Percentiles rank a stretch among this genome's conserved stretches.
phyloP scores from a whole-genome alignment of 345 rosid species.

The Dimocarpus longan region DNA sequence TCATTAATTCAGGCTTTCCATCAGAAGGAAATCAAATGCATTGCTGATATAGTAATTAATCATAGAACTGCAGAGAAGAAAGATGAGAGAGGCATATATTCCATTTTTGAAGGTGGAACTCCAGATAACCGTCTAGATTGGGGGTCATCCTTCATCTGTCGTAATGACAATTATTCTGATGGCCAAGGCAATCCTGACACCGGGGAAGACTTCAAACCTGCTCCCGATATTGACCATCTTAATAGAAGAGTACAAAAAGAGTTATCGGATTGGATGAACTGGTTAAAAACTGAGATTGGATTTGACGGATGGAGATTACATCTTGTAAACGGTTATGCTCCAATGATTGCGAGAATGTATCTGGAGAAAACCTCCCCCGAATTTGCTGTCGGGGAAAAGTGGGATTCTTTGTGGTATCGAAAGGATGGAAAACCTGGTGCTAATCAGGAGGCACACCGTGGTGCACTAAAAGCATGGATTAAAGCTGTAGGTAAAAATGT shows the following conservation, averaged over 20 bases:
- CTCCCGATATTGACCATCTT: slow-evolving; percentile 90
- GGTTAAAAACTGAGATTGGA: slow-evolving; percentile 77
- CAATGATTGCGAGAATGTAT: slow-evolving; percentile 48
- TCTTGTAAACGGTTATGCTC: slow-evolving; percentile 66
- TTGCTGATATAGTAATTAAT: slow-evolving; percentile 88
- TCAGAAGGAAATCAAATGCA: slow-evolving; percentile 61
- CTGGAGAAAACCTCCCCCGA: slow-evolving; percentile 53
- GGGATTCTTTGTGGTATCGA: slow-evolving; percentile 52
- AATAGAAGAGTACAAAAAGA: slow-evolving; percentile 64
- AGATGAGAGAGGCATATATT: slow-evolving; percentile 63
- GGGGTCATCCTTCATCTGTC: slow-evolving; percentile 77
- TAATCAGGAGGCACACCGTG: slow-evolving; percentile 64
- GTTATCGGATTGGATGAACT: slow-evolving; percentile 87
- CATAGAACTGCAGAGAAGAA: slow-evolving; percentile 77
- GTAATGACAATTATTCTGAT: slow-evolving; percentile 51
- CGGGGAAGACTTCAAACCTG: slow-evolving; percentile 46
- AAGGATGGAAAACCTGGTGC: slow-evolving; percentile 61
- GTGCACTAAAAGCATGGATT: slow-evolving; percentile 60
- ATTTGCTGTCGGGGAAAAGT: slow-evolving; percentile 85
- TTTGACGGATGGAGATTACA: slow-evolving; percentile 82
- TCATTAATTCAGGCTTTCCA: slow-evolving; percentile 54
- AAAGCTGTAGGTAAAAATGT: slow-evolving; percentile 57
- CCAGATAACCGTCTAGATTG: slow-evolving; percentile 76
- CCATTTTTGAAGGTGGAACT: slow-evolving; percentile 87
- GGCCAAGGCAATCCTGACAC: slow-evolving; percentile 78